Base-by-base conservation (phyloP, 2,329 filamentous ascomycete genomes). In the Exophiala calicioides region DNA sequence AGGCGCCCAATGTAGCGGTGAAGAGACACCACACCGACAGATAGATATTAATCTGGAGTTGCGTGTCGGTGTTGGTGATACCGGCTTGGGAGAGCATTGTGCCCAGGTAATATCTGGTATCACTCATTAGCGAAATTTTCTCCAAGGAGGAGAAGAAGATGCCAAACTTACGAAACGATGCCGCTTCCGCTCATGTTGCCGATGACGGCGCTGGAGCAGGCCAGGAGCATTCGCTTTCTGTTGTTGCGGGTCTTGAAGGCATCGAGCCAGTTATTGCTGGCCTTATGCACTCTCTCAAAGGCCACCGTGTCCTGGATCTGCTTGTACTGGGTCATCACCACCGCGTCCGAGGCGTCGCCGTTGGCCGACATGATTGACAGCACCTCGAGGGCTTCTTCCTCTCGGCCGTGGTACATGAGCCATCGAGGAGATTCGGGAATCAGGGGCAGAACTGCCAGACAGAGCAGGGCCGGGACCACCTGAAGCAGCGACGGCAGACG, bases 21-120 rank as follows among this genome's bases (percentile, higher is more conserved):
- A 62, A 57, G 0, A 78, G 61, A 44, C 73, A 77, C 67, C 68
- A 78, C 2, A 68, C 68, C 44, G 76, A 77, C 9, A 78, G 61
- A 1, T 76, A 68, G 20, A 78, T 69, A 34, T 78, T 78, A 68
- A 66, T 50, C 73, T 59, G 63, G 1, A 76, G 63, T 47, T 77
- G 74, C 2, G 66, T 64, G 5, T 62, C 64, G 0, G 63, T 56
- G 47, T 71, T 60, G 1, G 66, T 71, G 24, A 78, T 69, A 2
- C 74, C 75, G 2, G 73, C 73, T 12, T 66, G 70, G 42, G 66
- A 60, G 0, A 78, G 65, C 58, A 71, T 69, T 1, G 59, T 52
- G 2, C 70, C 69, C 3, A 73, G 64, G 53, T 70, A 72, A 49
- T 67, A 70, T 7, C 40, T 43, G 18, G 63, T 68, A 1, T 64